Evolutionary conservation across 2,329 filamentous ascomycete species (phyloP), one percentile per base, ranked within the genome.

Genomic region (Colletotrichum salicis): DNA sequence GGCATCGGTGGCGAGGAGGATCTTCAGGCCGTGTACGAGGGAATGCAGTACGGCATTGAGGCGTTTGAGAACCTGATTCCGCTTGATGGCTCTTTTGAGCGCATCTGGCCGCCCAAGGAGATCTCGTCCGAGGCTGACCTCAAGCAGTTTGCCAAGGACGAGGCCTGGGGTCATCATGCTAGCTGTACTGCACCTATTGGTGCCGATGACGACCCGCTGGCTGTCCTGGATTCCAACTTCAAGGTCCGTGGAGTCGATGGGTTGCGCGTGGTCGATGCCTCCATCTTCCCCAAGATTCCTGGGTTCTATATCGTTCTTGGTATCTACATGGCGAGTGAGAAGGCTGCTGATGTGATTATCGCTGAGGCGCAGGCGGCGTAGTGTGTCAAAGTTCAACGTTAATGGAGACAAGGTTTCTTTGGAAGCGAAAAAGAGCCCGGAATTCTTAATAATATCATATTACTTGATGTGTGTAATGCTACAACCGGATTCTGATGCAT

Each of bases 181-280:
- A 87, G 85, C 0, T 87, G 87, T 74, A 89, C 88, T 0, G 86
- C 84, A 54, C 83, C 87, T 1, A 91, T 91, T 67, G 89, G 89
- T 2, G 80, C 83, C 1, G 86, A 87, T 31, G 82, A 81, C 12
- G 88, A 92, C 75, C 79, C 82, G 2, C 85, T 84, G 76, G 89
- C 88, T 1, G 88, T 91, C 5, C 77, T 92, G 59, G 88, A 92
- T 77, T 83, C 81, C 0, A 82, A 87, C 61, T 90, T 92, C 77
- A 82, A 84, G 13, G 90, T 92, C 1, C 81, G 86, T 10, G 88
- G 88, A 0, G 85, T 89, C 0, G 78, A 83, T 0, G 86, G 86
- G 0, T 77, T 92, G 61, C 82, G 90, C 33, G 90, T 92, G 3
- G 90, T 92, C 0, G 90, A 92, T 80, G 90, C 89, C 0, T 87